phyloP scores from a whole-genome alignment of 768 basidiomycete genomes.

The Tricholoma terreum region DNA sequence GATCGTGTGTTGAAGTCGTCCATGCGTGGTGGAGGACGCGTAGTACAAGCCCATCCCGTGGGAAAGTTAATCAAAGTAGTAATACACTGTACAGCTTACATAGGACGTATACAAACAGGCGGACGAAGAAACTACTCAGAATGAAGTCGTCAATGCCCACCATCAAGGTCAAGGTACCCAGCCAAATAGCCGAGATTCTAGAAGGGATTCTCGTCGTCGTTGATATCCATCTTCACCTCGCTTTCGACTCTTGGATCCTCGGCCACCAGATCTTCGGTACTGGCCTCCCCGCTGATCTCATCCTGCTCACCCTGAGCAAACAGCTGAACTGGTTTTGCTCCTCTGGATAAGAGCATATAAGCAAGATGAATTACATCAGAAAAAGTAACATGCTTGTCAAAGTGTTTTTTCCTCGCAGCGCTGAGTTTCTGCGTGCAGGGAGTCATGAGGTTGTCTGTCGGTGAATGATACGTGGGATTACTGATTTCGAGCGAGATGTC shows the following conservation, averaged over 20 bases:
- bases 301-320: conserved; percentile 47
- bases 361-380: conserved; percentile 2
- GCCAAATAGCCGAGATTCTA: conserved; percentile 26
- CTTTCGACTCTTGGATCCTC: conserved; percentile 17
- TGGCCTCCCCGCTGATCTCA: conserved; percentile 22
- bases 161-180: conserved; percentile 17
- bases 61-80: neutral
- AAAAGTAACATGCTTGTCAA: conserved; percentile 64
- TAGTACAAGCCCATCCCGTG: neutral
- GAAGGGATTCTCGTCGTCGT: conserved; percentile 75
- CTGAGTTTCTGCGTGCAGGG: conserved; percentile 90
- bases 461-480: conserved; percentile 87
- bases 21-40: conserved; percentile 5
- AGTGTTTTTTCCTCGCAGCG: conserved; percentile 91
- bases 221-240: conserved; percentile 35
- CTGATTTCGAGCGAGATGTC: conserved; percentile 35
- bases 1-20: conserved; percentile 13
- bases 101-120: conserved; percentile 7
- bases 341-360: conserved; percentile 35
- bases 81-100: conserved; percentile 16
- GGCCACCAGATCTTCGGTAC: conserved; percentile 35
- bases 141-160: conserved; percentile 13
- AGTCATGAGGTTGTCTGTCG: conserved; percentile 93
- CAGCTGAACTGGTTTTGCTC: conserved; percentile 58
- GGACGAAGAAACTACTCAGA: conserved; percentile 13